Percentiles rank a stretch among this genome's conserved stretches.
Conservation (phyloP, 805 yeast genomes). For the Myxozyma neotropica region DNA sequence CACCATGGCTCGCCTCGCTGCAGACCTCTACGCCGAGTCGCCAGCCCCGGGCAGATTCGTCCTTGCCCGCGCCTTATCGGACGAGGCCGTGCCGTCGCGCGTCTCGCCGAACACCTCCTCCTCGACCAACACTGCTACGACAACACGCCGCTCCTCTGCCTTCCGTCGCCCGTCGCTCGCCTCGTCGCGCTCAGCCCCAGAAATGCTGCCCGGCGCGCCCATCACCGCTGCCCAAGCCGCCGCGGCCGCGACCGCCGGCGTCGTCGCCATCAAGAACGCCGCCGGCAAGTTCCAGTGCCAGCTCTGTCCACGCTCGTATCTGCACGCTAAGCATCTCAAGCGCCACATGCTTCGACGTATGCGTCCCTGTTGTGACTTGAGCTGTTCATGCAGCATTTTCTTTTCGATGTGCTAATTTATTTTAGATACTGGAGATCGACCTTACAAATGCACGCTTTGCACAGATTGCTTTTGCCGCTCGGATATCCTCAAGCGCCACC, state of each 20-base stretch:
- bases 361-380: neutral
- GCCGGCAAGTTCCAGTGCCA: slow-evolving; percentile 48
- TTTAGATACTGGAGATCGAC: slow-evolving; percentile 73
- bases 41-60: neutral
- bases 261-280: slow-evolving; percentile 46
- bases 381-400: neutral
- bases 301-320: slow-evolving; percentile 37
- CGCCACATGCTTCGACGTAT: slow-evolving; percentile 71
- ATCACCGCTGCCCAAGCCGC: slow-evolving; percentile 18
- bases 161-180: too few relatives aligned
- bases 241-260: slow-evolving; percentile 21
- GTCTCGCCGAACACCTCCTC: neutral
- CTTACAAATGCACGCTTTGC: slow-evolving; percentile 76
- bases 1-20: too few relatives aligned
- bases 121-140: neutral
- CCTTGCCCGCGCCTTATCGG: slow-evolving; percentile 12
- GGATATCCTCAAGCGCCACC: slow-evolving; percentile 77
- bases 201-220: too few relatives aligned
- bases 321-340: slow-evolving; percentile 71
- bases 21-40: too few relatives aligned
- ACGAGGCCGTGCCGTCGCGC: slow-evolving; percentile 4
- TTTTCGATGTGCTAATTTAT: neutral
- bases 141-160: too few relatives aligned
- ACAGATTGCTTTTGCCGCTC: slow-evolving; percentile 57
- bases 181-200: too few relatives aligned